Conservation (phyloP, 306 rosid genomes). For the Trifolium dubium region DNA sequence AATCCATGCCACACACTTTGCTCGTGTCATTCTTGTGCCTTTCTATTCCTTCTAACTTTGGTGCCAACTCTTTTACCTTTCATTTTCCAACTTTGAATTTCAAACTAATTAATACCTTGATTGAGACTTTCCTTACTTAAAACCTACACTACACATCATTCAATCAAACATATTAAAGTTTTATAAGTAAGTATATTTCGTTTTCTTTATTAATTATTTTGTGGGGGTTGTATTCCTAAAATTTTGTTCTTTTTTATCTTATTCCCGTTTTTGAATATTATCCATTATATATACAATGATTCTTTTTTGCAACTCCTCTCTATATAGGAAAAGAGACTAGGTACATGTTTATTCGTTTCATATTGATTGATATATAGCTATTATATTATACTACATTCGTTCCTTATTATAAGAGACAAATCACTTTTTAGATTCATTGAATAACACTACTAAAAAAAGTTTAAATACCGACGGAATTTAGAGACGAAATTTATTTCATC, state of each 20-base stretch:
- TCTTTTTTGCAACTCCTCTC: not conserved
- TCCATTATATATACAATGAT: not conserved
- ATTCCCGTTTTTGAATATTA: constrained; percentile 10
- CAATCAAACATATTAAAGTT: not conserved
- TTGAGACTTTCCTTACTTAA: constrained; percentile 12
- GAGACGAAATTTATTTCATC: no score
- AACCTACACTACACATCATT: not conserved
- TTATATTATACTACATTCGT: no score
- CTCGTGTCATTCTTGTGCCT: constrained; percentile 60
- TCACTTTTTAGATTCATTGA: no score
- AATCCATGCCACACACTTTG: constrained; percentile 51
- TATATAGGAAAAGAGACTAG: not conserved
- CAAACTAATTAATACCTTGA: constrained; percentile 37
- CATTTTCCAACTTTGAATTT: constrained; percentile 21
- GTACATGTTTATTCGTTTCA: constrained; percentile 1
- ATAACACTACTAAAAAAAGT: no score
- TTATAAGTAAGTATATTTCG: not conserved
- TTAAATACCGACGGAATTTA: no score
- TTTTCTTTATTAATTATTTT: not conserved
- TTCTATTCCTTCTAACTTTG: not conserved
- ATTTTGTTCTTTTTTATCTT: constrained; percentile 25
- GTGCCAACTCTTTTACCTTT: constrained; percentile 25
- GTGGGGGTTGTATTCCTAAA: not conserved
- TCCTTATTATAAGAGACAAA: no score
- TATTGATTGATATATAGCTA: not conserved